Percentiles rank a stretch among this genome's conserved stretches.
Conservation (phyloP, 495 filamentous ascomycete genomes). For the Beverwykella pulmonaria region DNA sequence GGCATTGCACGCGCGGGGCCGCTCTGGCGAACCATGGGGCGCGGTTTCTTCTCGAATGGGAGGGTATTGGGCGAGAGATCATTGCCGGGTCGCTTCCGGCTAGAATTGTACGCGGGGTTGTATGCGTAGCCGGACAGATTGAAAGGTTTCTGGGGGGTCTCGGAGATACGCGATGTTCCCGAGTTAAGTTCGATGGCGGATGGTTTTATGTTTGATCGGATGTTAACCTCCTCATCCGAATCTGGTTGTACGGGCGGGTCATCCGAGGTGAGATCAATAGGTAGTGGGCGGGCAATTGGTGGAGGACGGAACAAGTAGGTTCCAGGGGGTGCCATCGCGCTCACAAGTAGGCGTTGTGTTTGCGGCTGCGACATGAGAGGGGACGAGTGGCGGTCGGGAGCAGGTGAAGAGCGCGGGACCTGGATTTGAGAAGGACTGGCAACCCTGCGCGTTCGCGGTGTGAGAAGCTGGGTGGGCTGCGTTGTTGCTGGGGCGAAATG, state of each 20-base stretch:
- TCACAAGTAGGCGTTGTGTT: constrained; percentile 1
- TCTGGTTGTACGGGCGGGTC: constrained; percentile 37
- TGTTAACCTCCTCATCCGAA: constrained; percentile 37
- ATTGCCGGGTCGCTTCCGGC: constrained; percentile 47
- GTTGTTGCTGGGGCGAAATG: constrained; percentile 15
- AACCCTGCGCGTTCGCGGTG: not conserved
- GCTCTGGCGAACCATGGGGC: constrained; percentile 46
- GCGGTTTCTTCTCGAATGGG: not conserved
- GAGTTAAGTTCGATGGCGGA: constrained; percentile 37
- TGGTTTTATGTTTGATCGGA: constrained; percentile 43
- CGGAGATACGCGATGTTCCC: constrained; percentile 11
- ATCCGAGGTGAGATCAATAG: constrained; percentile 28
- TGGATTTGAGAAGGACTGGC: constrained; percentile 63
- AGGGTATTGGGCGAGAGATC: constrained; percentile 41
- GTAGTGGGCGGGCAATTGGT: constrained; percentile 27
- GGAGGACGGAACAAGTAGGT: constrained; percentile 59
- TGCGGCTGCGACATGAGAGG: constrained; percentile 20
- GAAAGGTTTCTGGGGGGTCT: constrained; percentile 37
- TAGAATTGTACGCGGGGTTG: constrained; percentile 11
- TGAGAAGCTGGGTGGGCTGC: constrained; percentile 47
- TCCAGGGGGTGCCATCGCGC: constrained; percentile 74
- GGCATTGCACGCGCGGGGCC: constrained; percentile 56
- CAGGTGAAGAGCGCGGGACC: constrained; percentile 61
- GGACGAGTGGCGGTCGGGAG: constrained; percentile 37
- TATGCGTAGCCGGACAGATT: constrained; percentile 20